A percentile compares a stretch with the other conserved stretches of the same genome.
Conservation (phyloP, 2,329 filamentous ascomycete species). For the Aspergillus terreus region DNA sequence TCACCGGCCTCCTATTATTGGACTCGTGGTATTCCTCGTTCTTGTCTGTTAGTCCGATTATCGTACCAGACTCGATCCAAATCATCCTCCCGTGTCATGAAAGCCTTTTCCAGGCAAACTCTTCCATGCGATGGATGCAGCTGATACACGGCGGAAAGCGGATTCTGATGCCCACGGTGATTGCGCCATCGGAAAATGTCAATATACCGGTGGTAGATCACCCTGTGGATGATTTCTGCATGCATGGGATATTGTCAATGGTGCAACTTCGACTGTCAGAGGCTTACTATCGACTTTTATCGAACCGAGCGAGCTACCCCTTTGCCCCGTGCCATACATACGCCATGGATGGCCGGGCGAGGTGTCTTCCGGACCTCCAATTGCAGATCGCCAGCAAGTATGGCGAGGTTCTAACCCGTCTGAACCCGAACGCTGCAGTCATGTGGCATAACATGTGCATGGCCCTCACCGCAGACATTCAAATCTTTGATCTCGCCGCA, state of each 20-base stretch:
- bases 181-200: slow-evolving; percentile 34
- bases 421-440: slow-evolving; percentile 49
- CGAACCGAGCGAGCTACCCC: slow-evolving; percentile 35
- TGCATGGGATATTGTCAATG: slow-evolving; percentile 37
- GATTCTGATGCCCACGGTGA: slow-evolving; percentile 30
- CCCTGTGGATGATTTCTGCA: slow-evolving; percentile 32
- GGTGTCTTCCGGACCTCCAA: slow-evolving; percentile 34
- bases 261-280: slow-evolving; percentile 42
- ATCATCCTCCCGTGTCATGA: slow-evolving; percentile 46
- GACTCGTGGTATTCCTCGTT: slow-evolving; percentile 50
- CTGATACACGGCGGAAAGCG: slow-evolving; percentile 33
- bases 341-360: slow-evolving; percentile 45
- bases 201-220: slow-evolving; percentile 30
- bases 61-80: slow-evolving; percentile 45
- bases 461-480: slow-evolving; percentile 50
- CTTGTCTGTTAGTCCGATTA: slow-evolving; percentile 45
- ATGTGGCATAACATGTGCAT: slow-evolving; percentile 54
- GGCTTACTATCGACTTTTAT: slow-evolving; percentile 41
- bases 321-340: slow-evolving; percentile 46
- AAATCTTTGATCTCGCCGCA: slow-evolving; percentile 52
- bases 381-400: slow-evolving; percentile 33
- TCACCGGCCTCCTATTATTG: slow-evolving; percentile 44
- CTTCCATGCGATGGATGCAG: slow-evolving; percentile 35
- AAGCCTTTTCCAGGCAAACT: slow-evolving; percentile 42
- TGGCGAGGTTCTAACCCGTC: slow-evolving; percentile 38